Conservation (phyloP, 2,329 filamentous ascomycete genomes). For the Penicillium palitans region DNA sequence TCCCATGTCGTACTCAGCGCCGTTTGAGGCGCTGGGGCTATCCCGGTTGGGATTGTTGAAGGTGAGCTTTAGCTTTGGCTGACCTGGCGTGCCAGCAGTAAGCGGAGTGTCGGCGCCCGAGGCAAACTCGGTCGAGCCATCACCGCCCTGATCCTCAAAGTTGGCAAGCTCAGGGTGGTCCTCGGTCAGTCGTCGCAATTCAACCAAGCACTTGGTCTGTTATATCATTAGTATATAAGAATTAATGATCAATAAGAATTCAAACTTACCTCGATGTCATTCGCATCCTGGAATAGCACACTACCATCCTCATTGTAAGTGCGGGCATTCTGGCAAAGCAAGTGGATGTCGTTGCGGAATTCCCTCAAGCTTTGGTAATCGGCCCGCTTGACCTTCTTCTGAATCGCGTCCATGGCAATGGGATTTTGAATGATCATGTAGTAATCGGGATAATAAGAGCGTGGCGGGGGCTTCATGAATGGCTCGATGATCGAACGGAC, state of each 20-base stretch:
- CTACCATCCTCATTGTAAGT: constrained; percentile 97
- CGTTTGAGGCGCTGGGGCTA: constrained; percentile 34
- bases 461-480: constrained; percentile 87
- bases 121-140: constrained; percentile 53
- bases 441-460: constrained; percentile 89
- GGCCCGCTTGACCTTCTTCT: constrained; percentile 92
- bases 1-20: constrained; percentile 34
- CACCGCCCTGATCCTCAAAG: constrained; percentile 54
- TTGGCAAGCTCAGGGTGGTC: constrained; percentile 58
- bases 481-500: constrained; percentile 87
- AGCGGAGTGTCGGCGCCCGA: constrained; percentile 61
- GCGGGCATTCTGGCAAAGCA: constrained; percentile 86
- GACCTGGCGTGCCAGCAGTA: constrained; percentile 56
- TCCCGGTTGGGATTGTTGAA: constrained; percentile 49
- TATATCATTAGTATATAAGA: background rate
- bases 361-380: constrained; percentile 82
- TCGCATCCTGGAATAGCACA: constrained; percentile 87
- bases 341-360: constrained; percentile 76
- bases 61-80: constrained; percentile 68
- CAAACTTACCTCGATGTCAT: constrained; percentile 78
- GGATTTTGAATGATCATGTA: constrained; percentile 89
- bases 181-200: constrained; percentile 56
- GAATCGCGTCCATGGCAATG: constrained; percentile 94
- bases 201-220: constrained; percentile 53
- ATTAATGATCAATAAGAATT: background rate